A percentile compares a stretch with the other conserved stretches of the same genome.
Evolutionary conservation across 768 basidiomycete species (phyloP).

Genomic region (Asterophora lycoperdoides): DNA sequence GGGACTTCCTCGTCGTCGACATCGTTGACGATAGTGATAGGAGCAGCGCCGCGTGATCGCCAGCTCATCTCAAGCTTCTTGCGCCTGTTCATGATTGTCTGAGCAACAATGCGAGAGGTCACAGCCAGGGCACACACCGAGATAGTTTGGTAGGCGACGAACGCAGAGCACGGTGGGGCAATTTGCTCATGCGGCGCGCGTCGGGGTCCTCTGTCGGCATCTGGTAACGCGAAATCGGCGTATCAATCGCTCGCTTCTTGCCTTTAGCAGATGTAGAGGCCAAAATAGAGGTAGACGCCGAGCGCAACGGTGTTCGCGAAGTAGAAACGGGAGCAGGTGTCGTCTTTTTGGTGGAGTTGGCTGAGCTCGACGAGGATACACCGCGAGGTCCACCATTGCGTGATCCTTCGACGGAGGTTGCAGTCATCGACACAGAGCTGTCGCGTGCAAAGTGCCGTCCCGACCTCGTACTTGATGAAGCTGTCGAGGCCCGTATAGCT

Average conservation of each 20-base stretch:
- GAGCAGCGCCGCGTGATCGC: constrained; percentile 21
- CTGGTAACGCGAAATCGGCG: background rate
- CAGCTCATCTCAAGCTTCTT: constrained; percentile 22
- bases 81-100: constrained; percentile 17
- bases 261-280: background rate
- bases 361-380: background rate
- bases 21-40: constrained; percentile 34
- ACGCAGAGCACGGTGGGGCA: constrained; percentile 1
- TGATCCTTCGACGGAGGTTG: background rate
- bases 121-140: background rate
- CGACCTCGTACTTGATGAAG: background rate
- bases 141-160: background rate
- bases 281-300: background rate
- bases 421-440: background rate
- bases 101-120: background rate
- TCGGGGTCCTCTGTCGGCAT: background rate
- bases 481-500: background rate
- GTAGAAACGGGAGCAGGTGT: background rate
- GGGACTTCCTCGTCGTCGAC: constrained; percentile 45
- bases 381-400: no score
- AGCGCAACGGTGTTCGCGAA: background rate
- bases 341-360: background rate
- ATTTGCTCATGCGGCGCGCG: background rate
- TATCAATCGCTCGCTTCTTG: background rate
- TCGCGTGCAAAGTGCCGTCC: background rate